Base-by-base conservation (phyloP, 345 rosid genomes). In the Iberis pinnata region DNA sequence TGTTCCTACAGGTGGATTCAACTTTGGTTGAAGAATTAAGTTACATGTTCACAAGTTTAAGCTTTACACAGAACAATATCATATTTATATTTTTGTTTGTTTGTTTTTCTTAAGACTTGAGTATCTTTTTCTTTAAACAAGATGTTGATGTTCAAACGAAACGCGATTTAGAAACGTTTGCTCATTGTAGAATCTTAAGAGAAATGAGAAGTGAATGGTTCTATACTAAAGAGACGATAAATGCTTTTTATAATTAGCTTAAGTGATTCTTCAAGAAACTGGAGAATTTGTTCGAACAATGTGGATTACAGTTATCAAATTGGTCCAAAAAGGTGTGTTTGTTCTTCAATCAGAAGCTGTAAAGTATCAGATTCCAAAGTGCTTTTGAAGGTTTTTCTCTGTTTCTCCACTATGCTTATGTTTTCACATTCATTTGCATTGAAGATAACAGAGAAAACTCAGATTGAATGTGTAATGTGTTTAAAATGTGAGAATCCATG, bases 1-100 rank as follows among this genome's bases (percentile, higher is more conserved):
- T n/a, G 58, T 74, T 36, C 77, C 84, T 18, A 64, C 72, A 20
- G 80, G 87, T 57, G 95, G 95, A 75, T 80, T 85, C 74, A 80
- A 68, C 56, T 80, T 85, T 71, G 68, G 80, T 74, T 80, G 75
- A 63, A 40, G n/a, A n/a, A n/a, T n/a, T n/a, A n/a, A n/a, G n/a
- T n/a, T n/a, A n/a, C n/a, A n/a, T n/a, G n/a, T n/a, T n/a, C n/a
- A n/a, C n/a, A n/a, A n/a, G n/a, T n/a, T n/a, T n/a, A n/a, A n/a
- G n/a, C n/a, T n/a, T n/a, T n/a, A n/a, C n/a, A n/a, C n/a, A n/a
- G n/a, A n/a, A n/a, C n/a, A n/a, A n/a, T n/a, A n/a, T n/a, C n/a
- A n/a, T n/a, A n/a, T n/a, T n/a, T n/a, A n/a, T n/a, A n/a, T n/a
- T n/a, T n/a, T n/a, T n/a, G n/a, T n/a, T n/a, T n/a, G n/a, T n/a